phyloP scores from a whole-genome alignment of 2,329 filamentous ascomycete genomes.

The Lasiodiplodia theobromae region DNA sequence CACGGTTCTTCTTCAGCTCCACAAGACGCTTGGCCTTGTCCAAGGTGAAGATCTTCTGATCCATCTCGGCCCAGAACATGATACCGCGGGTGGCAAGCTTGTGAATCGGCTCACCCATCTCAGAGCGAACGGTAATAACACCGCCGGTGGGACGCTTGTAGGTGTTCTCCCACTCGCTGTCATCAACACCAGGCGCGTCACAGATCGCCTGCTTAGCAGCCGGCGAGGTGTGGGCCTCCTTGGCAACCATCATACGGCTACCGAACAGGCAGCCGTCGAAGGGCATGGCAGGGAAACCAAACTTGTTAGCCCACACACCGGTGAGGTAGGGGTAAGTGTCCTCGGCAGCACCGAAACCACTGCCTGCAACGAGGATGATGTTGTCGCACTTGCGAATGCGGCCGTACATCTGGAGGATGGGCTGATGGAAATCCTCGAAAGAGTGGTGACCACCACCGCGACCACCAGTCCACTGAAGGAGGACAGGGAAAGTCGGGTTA shows the following conservation, averaged over 20 bases:
- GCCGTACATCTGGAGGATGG: conserved; percentile 56
- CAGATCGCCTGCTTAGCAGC: conserved; percentile 55
- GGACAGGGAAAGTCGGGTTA: conserved; percentile 54
- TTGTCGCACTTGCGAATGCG: conserved; percentile 55
- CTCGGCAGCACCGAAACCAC: conserved; percentile 56
- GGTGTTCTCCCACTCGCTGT: conserved; percentile 55
- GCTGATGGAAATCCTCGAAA: conserved; percentile 59
- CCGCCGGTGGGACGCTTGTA: conserved; percentile 80
- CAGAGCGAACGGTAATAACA: conserved; percentile 93
- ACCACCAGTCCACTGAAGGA: conserved; percentile 59
- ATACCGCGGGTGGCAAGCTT: conserved; percentile 98
- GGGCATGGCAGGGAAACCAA: conserved; percentile 55
- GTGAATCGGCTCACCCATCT: conserved; percentile 99
- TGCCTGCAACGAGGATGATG: conserved; percentile 56
- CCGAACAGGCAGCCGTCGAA: conserved; percentile 57
- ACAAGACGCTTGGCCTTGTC: conserved; percentile 74
- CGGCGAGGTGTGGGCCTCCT: conserved; percentile 54
- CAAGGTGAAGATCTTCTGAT: conserved; percentile 95
- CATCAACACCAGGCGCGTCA: conserved; percentile 51
- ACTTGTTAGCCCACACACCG: conserved; percentile 53
- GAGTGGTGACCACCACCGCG: conserved; percentile 59
- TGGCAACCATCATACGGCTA: conserved; percentile 57
- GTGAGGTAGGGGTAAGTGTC: conserved; percentile 58
- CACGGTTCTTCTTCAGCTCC: conserved; percentile 52
- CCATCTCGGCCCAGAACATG: conserved; percentile 97